Evolutionary conservation across 2,329 filamentous ascomycete genomes (phyloP).

Genomic region (Thelonectria olida): DNA sequence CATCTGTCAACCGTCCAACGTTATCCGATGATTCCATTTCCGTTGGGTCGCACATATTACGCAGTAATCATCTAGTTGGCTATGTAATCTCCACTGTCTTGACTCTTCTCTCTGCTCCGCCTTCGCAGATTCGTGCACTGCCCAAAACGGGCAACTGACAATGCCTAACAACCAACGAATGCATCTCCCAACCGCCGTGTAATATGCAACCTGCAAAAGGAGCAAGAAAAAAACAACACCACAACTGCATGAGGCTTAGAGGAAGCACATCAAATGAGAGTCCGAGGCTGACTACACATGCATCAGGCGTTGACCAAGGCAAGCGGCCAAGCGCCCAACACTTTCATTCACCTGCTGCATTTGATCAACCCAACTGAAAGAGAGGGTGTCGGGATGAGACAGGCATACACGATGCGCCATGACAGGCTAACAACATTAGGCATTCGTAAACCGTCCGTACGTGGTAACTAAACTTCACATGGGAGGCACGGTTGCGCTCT

Average conservation of each 20-base stretch:
- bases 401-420: conserved; percentile 9
- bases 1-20: too few species aligned
- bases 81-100: too few species aligned
- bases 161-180: neutral
- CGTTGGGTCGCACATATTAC: too few species aligned
- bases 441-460: neutral
- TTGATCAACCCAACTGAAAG: too few species aligned
- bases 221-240: too few species aligned
- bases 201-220: neutral
- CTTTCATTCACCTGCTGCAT: too few species aligned
- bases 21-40: too few species aligned
- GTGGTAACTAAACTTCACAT: neutral
- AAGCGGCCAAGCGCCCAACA: neutral
- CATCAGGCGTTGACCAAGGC: conserved; percentile 22
- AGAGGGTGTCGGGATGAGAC: conserved; percentile 15
- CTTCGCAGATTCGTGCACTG: conserved; percentile 29
- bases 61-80: too few species aligned
- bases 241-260: conserved; percentile 7
- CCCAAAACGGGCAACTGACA: conserved; percentile 20
- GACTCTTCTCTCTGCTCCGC: conserved; percentile 18
- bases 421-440: conserved; percentile 1
- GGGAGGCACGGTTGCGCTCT: neutral
- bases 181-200: too few species aligned
- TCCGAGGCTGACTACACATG: conserved; percentile 26
- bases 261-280: neutral